Conservation (phyloP, 495 filamentous ascomycete species). For the Hypoxylon cercidicola region DNA sequence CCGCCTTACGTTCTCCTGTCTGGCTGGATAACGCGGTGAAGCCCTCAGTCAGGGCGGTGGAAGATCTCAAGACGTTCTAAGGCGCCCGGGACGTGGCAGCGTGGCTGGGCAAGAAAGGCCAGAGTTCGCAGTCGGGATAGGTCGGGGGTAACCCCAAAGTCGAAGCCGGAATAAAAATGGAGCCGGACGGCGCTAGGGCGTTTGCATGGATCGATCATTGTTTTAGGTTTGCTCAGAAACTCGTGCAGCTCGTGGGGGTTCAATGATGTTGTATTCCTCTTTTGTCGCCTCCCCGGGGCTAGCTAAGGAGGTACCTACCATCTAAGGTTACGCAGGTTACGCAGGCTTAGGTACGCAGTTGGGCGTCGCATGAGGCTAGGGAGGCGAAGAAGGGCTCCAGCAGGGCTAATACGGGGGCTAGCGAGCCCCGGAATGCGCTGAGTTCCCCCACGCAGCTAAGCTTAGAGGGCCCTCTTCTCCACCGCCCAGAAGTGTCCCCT, state of each 20-base stretch:
- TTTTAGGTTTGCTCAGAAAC: constrained; percentile 23
- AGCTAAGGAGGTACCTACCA: too few species aligned
- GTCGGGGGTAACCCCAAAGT: constrained; percentile 4
- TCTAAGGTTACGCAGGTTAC: too few species aligned
- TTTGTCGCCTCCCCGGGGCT: too few species aligned
- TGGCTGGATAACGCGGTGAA: constrained; percentile 23
- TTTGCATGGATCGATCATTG: not conserved
- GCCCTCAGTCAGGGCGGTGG: constrained; percentile 20
- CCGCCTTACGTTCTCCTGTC: constrained; percentile 12
- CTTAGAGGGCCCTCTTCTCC: not conserved
- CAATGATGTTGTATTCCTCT: not conserved
- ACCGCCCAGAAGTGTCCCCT: constrained; percentile 14
- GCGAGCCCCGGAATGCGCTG: not conserved
- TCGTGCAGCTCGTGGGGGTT: constrained; percentile 20
- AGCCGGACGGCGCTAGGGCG: constrained; percentile 15
- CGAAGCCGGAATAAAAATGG: constrained; percentile 27
- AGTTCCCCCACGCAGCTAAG: constrained; percentile 1
- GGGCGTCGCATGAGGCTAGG: not conserved
- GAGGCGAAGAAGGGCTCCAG: not conserved
- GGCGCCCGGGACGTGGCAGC: constrained; percentile 12
- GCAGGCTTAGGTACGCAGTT: too few species aligned
- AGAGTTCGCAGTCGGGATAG: constrained; percentile 2
- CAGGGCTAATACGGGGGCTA: not conserved
- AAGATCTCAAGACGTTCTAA: constrained; percentile 4
- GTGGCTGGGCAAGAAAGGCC: constrained; percentile 18